Evolutionary conservation across 192 early-diverging fungal species (phyloP), one percentile per base, ranked within the genome.

Genomic region (Jimgerdemannia flammicorona): DNA sequence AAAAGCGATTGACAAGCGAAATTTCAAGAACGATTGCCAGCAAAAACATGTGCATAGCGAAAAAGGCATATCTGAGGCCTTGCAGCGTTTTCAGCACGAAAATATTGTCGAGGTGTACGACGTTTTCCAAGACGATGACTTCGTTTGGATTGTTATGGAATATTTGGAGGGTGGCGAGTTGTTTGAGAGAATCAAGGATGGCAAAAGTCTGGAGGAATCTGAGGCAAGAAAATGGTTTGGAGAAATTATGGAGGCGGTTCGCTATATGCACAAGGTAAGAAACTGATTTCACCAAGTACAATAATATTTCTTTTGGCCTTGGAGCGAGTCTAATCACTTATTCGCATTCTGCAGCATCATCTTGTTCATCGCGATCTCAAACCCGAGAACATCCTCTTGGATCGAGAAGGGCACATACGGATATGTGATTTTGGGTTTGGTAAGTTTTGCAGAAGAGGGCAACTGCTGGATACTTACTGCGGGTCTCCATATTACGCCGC

Each of bases 351-450:
- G 39, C 74, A 90, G 85, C 85, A 89, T 67, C 84, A 85, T 40
- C 81, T 90, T 19, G 88, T 90, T 20, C 87, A 90, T 66, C 81
- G 88, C 40, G 89, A 90, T 65, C 69, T 90, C n/a, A 90, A 90
- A 67, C 89, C 89, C 8, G 89, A 90, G 69, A 90, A 90, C 74
- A 82, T 90, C 43, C 76, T 90, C 7, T 78, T 90, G 39, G 83
- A 87, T 20, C 73, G 79, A 64, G 74, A 86, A n/a, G 72, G 79
- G 11, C 76, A 84, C 44, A 80, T 90, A 43, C 81, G 86, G 3
- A 72, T 90, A 19, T 87, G 85, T 11, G 89, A 90, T 70, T 90
- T 90, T 77, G 89, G 89, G n/a, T 90, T 90, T 71, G 89, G 83
- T 8, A 90, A 88, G 68, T 79, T 80, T 40, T 82, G 84, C 70